A percentile compares a stretch with the other conserved stretches of the same genome.
Conservation (phyloP, 1,284 basidiomycete species). For the Irpex sp. region DNA sequence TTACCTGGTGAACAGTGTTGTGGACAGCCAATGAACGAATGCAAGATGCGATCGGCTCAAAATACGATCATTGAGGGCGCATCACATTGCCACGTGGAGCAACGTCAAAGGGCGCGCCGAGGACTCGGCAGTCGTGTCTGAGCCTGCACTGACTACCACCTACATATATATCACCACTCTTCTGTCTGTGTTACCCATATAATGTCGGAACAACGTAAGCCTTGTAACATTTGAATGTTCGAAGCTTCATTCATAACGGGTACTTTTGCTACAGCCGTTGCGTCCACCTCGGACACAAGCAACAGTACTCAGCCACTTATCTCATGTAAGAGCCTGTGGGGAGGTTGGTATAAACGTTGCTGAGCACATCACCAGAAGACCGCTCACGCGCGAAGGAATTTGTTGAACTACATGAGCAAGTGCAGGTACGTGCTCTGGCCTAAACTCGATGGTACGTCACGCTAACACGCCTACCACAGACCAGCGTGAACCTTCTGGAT, state of each 20-base stretch:
- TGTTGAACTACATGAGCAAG: conserved; percentile 79
- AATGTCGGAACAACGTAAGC: not conserved
- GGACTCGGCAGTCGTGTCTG: too few species aligned
- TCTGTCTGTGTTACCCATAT: not conserved
- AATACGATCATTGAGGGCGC: not conserved
- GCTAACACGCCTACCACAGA: conserved; percentile 35
- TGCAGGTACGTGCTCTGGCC: conserved; percentile 38
- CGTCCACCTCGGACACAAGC: not conserved
- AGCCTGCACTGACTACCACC: too few species aligned
- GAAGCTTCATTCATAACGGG: not conserved
- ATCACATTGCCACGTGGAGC: not conserved
- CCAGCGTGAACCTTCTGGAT: conserved; percentile 72
- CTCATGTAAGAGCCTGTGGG: not conserved
- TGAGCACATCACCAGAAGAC: conserved; percentile 21
- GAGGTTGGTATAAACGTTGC: not conserved
- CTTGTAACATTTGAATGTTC: not conserved
- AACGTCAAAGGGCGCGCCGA: not conserved
- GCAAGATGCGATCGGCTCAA: not conserved
- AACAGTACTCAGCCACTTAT: not conserved
- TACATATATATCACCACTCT: too few species aligned
- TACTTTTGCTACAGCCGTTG: not conserved
- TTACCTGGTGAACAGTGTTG: not conserved
- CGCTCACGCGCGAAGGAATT: conserved; percentile 57
- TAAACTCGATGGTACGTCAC: conserved; percentile 6
- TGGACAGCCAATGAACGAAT: not conserved